A percentile compares a stretch with the other conserved stretches of the same genome.
phyloP scores from a whole-genome alignment of 139 green algal species.

The Chlamydomonas applanata region DNA sequence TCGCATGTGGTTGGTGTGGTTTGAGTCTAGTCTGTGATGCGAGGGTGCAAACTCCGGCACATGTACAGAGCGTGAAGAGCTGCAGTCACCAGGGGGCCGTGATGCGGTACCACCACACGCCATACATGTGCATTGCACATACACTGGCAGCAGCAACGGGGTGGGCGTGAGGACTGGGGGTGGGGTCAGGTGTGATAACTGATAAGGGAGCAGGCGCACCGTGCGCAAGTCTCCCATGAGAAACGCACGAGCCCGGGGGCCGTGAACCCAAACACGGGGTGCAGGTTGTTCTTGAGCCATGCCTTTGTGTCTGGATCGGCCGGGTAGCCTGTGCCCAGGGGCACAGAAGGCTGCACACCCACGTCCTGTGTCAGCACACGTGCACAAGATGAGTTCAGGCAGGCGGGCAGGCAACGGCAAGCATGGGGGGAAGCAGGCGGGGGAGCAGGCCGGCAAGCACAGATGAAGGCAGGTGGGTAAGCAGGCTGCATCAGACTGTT shows the following conservation, averaged over 20 bases:
- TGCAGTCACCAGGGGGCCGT: not conserved
- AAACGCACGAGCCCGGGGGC: conserved; percentile 65
- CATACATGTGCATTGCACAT: not conserved
- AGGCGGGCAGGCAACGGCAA: not conserved
- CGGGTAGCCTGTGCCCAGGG: conserved; percentile 70
- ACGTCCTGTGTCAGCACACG: conserved; percentile 26
- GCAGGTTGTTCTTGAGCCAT: conserved; percentile 70
- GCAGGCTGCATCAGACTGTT: not conserved
- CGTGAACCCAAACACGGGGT: conserved; percentile 81
- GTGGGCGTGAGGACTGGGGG: too few relatives aligned
- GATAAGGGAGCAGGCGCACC: not conserved
- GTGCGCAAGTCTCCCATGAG: conserved; percentile 51
- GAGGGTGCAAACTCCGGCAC: too few relatives aligned
- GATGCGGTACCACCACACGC: not conserved
- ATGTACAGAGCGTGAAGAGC: too few relatives aligned
- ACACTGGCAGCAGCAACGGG: too few relatives aligned
- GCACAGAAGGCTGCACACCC: conserved; percentile 10
- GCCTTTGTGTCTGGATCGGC: conserved; percentile 74
- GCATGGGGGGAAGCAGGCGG: not conserved
- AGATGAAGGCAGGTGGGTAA: not conserved
- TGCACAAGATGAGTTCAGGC: too few relatives aligned
- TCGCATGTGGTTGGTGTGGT: too few relatives aligned
- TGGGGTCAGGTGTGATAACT: too few relatives aligned
- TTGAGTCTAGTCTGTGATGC: too few relatives aligned
- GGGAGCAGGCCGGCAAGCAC: not conserved